These are phyloP conservation scores for Trametes cinnabarina DNA, from an alignment of 768 basidiomycete genomes.

Conservation along the genomic window DNA sequence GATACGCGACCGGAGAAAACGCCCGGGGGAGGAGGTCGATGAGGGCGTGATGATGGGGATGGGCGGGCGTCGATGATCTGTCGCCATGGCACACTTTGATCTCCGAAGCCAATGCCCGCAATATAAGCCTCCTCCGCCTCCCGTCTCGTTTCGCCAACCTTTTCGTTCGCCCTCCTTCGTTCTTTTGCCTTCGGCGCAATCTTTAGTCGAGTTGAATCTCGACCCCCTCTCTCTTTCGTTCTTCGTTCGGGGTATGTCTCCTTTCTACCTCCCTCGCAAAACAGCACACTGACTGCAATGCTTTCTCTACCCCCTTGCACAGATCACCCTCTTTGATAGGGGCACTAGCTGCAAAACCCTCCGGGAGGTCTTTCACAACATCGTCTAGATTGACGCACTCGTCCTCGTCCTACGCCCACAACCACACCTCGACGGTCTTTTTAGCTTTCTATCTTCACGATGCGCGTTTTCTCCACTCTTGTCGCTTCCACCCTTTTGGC, in stretches of 20 bases:
- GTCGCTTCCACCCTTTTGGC: constrained; percentile 54
- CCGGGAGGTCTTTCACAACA: constrained; percentile 49
- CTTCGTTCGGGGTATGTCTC: constrained; percentile 29
- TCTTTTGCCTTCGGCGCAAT: constrained; percentile 36
- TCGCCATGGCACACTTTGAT: constrained; percentile 20
- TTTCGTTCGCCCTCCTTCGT: constrained; percentile 32
- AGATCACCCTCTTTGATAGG: constrained; percentile 78
- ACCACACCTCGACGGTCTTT: constrained; percentile 47
- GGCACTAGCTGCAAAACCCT: constrained; percentile 52
- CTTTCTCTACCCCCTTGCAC: constrained; percentile 11
- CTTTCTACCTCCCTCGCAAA: not conserved
- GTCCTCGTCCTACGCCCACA: constrained; percentile 38
- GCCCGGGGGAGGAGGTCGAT: not conserved
- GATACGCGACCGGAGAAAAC: not conserved
- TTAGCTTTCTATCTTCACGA: constrained; percentile 37
- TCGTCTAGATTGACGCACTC: constrained; percentile 27
- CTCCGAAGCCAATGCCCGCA: constrained; percentile 12
- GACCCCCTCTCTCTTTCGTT: constrained; percentile 48
- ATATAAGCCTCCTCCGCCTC: constrained; percentile 15
- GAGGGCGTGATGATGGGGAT: constrained; percentile 7
- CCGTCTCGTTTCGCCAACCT: constrained; percentile 25
- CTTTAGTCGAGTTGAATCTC: constrained; percentile 67
- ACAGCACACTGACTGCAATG: not conserved
- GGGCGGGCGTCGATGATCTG: constrained; percentile 16
- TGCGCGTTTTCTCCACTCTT: constrained; percentile 60